Percentiles rank a stretch among this genome's conserved stretches.
Conservation (phyloP, 139 green algal species). For the Nannochloris sp. region DNA sequence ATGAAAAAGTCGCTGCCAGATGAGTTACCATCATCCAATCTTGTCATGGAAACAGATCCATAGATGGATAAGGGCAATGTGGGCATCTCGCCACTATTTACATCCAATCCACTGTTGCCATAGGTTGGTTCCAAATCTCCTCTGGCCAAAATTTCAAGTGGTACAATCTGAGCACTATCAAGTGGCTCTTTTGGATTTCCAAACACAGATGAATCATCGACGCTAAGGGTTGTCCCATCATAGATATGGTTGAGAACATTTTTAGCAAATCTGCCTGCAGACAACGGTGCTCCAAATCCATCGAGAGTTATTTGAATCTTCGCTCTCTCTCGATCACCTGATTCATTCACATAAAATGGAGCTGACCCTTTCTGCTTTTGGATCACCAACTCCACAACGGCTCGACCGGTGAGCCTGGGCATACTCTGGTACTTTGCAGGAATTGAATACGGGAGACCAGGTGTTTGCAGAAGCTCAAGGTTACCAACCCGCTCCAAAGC, state of each 20-base stretch:
- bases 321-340: slow-evolving; percentile 18
- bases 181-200: slow-evolving; percentile 8
- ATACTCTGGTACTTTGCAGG: slow-evolving; percentile 32
- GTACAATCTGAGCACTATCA: slow-evolving; percentile 24
- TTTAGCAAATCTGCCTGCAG: slow-evolving; percentile 60
- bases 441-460: slow-evolving; percentile 53
- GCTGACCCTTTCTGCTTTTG: slow-evolving; percentile 7
- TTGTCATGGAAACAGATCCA: slow-evolving; percentile 48
- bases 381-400: slow-evolving; percentile 38
- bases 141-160: slow-evolving; percentile 69
- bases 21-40: slow-evolving; percentile 21
- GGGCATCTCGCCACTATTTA: slow-evolving; percentile 66
- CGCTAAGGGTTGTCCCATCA: slow-evolving; percentile 26
- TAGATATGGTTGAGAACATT: slow-evolving; percentile 67
- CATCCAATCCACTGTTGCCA: slow-evolving; percentile 52
- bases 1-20: slow-evolving; percentile 67
- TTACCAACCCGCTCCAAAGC: slow-evolving; percentile 43
- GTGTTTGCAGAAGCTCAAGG: slow-evolving; percentile 72
- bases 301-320: slow-evolving; percentile 46
- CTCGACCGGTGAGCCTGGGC: slow-evolving; percentile 43
- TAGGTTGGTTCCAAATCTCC: slow-evolving; percentile 79
- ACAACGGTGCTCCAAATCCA: slow-evolving; percentile 68
- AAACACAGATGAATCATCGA: slow-evolving; percentile 16
- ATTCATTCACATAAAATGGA: slow-evolving; percentile 19
- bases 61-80: slow-evolving; percentile 73